Base-by-base conservation (phyloP, 208 protist species). In the Leishmania major region DNA sequence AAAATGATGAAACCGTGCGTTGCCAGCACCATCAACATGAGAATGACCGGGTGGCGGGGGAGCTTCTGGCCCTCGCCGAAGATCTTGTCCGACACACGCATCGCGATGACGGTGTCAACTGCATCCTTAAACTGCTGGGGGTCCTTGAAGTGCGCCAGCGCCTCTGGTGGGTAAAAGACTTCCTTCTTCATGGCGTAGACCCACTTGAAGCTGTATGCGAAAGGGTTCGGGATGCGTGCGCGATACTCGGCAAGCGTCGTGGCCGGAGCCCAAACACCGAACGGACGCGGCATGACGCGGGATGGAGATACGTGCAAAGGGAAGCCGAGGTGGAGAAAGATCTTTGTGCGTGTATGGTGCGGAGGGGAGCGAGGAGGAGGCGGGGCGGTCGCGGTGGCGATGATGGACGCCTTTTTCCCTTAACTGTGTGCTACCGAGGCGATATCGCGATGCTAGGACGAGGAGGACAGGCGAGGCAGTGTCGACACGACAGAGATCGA, bases 71-170 rank as follows among this genome's bases (percentile, higher is more conserved):
- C 94, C 79, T 97, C 92, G 78, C 94, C 94, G 78, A 97, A 97
- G 85, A 97, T 91, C 83, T 93, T 93, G 79, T 97, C 91, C 1
- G 92, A 95, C 37, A 93, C 80, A 17, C 88, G 87, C 92, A 97
- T 96, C 53, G 91, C 91, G n/a, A 88, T 75, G 28, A 97, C 79
- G 25, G 91, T 95, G 85, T 97, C 92, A 70, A 96, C 90, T 83
- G 91, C 89, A 75, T 97, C 94, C 80, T 92, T 93, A 85, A 95
- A 97, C 86, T 95, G 92, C 84, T 96, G 94, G 57, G 89, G 94
- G 85, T 97, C 92, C 81, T 95, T 95, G 84, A 97, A 97, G 87
- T 95, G 91, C 6, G 92, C 92, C 77, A 97, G 84, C 51, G 94
- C 92, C 85, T 96, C 92, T 35, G 94, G 94, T 51, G 91, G 88